Evolutionary conservation across 768 basidiomycete species (phyloP).

Genomic region (Termitomyces sp.): DNA sequence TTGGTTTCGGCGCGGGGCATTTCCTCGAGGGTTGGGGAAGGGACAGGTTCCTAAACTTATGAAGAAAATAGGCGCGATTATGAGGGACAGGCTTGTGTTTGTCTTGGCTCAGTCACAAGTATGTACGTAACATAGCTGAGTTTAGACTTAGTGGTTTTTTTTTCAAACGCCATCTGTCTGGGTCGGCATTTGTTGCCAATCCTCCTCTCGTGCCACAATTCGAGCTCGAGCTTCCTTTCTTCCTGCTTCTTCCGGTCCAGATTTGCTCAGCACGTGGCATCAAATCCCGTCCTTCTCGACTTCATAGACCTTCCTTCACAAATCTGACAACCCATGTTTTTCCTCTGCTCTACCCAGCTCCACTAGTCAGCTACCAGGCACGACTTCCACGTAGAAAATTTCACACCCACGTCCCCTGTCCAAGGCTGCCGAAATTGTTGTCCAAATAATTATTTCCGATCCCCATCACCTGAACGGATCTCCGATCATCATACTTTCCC

Average conservation of each 20-base stretch:
- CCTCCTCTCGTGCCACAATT: conserved; percentile 9
- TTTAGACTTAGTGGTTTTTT: conserved; percentile 21
- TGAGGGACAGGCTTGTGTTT: conserved; percentile 19
- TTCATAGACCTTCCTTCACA: conserved; percentile 1
- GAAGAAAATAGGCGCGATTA: conserved; percentile 20
- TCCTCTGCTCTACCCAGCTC: background rate
- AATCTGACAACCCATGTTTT: background rate
- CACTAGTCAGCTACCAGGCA: conserved; percentile 4
- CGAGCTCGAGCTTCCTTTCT: conserved; percentile 4
- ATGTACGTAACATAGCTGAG: conserved; percentile 29
- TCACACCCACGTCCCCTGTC: conserved; percentile 8
- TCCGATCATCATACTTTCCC: conserved; percentile 9
- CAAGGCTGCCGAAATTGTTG: conserved; percentile 4
- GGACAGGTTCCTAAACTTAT: conserved; percentile 8
- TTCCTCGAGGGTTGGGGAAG: conserved; percentile 19
- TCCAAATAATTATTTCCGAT: conserved; percentile 6
- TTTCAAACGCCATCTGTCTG: conserved; percentile 14
- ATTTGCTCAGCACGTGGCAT: conserved; percentile 12
- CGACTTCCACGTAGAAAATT: conserved; percentile 9
- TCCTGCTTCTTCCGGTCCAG: conserved; percentile 10
- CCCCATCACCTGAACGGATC: conserved; percentile 12
- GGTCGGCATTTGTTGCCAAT: conserved; percentile 14
- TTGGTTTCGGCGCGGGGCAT: conserved; percentile 35
- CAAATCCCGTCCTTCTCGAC: conserved; percentile 3
- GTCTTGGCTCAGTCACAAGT: conserved; percentile 24